Conservation (phyloP, 1,284 basidiomycete genomes). For the Sphaerobolus stellatus region DNA sequence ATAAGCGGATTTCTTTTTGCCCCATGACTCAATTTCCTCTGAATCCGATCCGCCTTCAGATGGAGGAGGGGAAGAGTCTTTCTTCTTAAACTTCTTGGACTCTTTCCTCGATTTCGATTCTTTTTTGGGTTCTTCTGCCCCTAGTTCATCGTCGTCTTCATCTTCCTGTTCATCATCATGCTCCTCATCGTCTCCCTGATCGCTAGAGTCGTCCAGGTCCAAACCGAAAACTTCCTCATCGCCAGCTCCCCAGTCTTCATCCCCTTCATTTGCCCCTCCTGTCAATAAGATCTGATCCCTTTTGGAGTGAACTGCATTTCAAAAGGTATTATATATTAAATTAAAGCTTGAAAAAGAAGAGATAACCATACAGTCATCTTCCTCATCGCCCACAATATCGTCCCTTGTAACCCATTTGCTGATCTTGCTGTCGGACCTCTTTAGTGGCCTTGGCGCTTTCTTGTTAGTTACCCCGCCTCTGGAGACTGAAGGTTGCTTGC, state of each 20-base stretch:
- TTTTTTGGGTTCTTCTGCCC: conserved; percentile 20
- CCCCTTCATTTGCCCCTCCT: conserved; percentile 41
- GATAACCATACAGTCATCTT: conserved; percentile 65
- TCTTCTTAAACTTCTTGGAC: conserved; percentile 11
- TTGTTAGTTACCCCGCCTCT: background rate
- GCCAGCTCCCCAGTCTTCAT: conserved; percentile 41
- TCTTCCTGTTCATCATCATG: conserved; percentile 38
- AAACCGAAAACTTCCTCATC: conserved; percentile 73
- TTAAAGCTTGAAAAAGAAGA: conserved; percentile 3
- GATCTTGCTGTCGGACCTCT: conserved; percentile 41
- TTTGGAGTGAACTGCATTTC: conserved; percentile 57
- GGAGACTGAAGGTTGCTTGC: conserved; percentile 7
- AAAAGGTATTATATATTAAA: background rate
- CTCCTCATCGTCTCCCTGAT: conserved; percentile 49
- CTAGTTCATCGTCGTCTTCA: too few relatives aligned
- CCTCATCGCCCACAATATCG: conserved; percentile 73
- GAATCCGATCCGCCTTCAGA: conserved; percentile 29
- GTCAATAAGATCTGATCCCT: conserved; percentile 81
- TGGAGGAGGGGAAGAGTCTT: conserved; percentile 7
- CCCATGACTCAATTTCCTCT: conserved; percentile 73
- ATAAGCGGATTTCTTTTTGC: conserved; percentile 72
- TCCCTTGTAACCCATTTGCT: conserved; percentile 62
- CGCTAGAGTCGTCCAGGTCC: conserved; percentile 38
- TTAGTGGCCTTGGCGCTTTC: background rate
- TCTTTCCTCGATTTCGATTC: conserved; percentile 15